Evolutionary conservation across 2,329 filamentous ascomycete species (phyloP), one percentile per base, ranked within the genome.

Genomic region (Samsoniella hepiali): DNA sequence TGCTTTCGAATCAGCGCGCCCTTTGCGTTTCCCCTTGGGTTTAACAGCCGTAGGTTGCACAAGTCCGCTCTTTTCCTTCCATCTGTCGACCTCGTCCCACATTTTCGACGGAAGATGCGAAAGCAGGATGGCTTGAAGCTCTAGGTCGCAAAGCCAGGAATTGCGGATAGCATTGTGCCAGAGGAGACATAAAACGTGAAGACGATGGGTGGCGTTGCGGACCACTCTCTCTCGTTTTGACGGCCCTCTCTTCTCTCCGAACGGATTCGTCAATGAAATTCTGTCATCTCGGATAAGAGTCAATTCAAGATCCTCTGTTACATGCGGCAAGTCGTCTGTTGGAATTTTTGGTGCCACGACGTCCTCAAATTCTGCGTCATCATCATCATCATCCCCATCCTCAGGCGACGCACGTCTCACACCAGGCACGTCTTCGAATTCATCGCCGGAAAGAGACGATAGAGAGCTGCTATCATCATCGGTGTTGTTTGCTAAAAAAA

Each of bases 91-190:
- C 71, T 93, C 91, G 15, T 87, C 85, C 77, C 85, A 88, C 5
- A 94, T 79, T 6, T 84, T 83, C 0, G 85, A 80, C 0, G 90
- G 83, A 7, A 97, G 70, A 63, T 91, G 88, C n/a, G 87, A 86
- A 4, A 95, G 81, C 72, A 97, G 81, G 17, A 88, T 89, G 11
- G 87, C 86, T 66, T 95, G 91, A 0, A 96, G 81, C 66, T 90
- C 85, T 3, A 82, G 74, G 69, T 98, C 91, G 68, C 91, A 91
- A 27, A 93, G 77, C 89, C 94, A 98, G 0, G 86, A 81, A 73
- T 98, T 97, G 49, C 91, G 86, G 15, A 95, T 76, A 0, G 91
- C 85, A 72, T 98, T 98, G 73, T 98, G 93, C 82, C 90, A 97
- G 65, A 99, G 83, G 17, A 99, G 79, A 59, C 88, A 85, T 72